Evolutionary conservation across 306 rosid species (phyloP).

Genomic region (Cicer judaicum): DNA sequence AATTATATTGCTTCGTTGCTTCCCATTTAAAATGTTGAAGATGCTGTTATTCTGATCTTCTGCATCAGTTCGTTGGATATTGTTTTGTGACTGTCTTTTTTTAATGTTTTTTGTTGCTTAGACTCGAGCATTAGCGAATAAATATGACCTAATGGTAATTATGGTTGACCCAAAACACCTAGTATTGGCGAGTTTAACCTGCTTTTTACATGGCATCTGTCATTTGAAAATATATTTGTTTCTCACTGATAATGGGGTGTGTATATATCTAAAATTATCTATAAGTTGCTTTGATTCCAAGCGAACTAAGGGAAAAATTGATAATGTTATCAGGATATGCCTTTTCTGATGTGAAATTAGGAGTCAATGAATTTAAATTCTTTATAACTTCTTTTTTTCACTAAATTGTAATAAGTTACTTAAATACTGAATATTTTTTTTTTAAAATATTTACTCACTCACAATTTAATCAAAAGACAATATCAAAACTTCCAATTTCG

Average conservation of each 20-base stretch:
- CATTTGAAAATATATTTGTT: not conserved
- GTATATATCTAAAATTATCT: not conserved
- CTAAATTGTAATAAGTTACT: too few relatives aligned
- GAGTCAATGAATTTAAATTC: too few relatives aligned
- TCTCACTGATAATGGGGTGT: not conserved
- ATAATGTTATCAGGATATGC: not conserved
- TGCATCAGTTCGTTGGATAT: conserved; percentile 2
- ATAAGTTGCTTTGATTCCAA: conserved; percentile 36
- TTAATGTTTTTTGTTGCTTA: not conserved
- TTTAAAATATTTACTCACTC: too few relatives aligned
- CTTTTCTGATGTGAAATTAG: not conserved
- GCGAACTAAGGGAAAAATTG: conserved; percentile 5
- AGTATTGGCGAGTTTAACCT: conserved; percentile 25
- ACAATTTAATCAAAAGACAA: too few relatives aligned
- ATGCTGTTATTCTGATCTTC: conserved; percentile 28
- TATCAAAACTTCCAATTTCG: too few relatives aligned
- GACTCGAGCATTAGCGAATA: not conserved
- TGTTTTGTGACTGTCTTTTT: not conserved
- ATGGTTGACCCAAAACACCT: conserved; percentile 10
- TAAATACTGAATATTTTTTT: too few relatives aligned
- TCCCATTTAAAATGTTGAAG: conserved; percentile 15
- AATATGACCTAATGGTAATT: not conserved
- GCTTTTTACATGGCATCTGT: conserved; percentile 31
- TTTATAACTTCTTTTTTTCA: too few relatives aligned
- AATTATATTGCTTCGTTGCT: conserved; percentile 22